Base-by-base conservation (phyloP, 1,284 basidiomycete species). In the Cerioporus squamosus region DNA sequence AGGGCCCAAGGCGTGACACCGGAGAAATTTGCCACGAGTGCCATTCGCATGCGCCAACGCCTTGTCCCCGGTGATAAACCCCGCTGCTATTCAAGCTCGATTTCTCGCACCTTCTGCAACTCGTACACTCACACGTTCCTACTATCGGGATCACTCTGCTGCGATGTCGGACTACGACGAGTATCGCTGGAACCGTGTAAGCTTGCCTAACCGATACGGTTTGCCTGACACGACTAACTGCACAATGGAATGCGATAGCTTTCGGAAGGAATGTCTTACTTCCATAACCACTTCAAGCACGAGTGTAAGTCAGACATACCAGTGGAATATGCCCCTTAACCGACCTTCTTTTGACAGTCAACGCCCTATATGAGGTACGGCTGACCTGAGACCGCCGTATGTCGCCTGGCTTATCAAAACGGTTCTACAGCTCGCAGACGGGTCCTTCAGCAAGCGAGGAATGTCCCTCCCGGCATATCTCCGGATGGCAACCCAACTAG, bases 221-320 rank as follows among this genome's bases (percentile, higher is more conserved):
- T 6, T 9, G 9, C 6, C 6, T 29, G 9, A 9, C 9, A 9
- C 26, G 26, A 29, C 26, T 9, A 29, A 9, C 26, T 29, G 26
- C 9, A 29, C 26, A 29, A 29, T 9, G 26, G 26, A 6, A n/a
- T 9, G 26, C 9, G 26, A 29, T 46, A 73, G 72, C 49, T 71
- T 9, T 63, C 67, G 14, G 62, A 65, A 3, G 47, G 47, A 12
- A 73, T 72, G 72, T 44, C 57, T 9, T 61, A 59, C 48, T 73
- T 71, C 57, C 72, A 73, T 55, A 53, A 69, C 18, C 67, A 70
- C 46, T 72, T 72, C 68, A 72, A 70, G 51, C 46, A 59, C 18
- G 71, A 74, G 60, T 74, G 72, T 74, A 48, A 49, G 72, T 64
- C 36, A 22, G 15, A 22, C n/a, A 42, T 22, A 1, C n/a, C 7